These are phyloP conservation scores for Xylaria sp. DNA, from an alignment of 2,329 filamentous ascomycete species.

Conservation along the genomic window DNA sequence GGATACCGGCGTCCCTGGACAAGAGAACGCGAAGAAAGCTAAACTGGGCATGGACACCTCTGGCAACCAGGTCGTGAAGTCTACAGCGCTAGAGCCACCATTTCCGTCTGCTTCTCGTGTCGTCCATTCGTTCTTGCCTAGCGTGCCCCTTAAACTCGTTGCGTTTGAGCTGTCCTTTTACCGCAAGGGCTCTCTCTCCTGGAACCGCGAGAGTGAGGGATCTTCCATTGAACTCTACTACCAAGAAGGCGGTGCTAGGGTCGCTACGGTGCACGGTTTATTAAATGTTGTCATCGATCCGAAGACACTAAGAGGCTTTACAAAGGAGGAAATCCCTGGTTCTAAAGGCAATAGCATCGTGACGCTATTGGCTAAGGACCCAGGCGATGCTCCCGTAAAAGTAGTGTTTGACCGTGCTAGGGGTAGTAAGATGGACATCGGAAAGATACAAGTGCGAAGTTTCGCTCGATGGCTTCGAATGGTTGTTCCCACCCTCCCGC, in stretches of 20 bases:
- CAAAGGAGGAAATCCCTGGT: constrained; percentile 30
- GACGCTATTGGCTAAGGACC: constrained; percentile 25
- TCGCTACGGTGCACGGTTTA: constrained; percentile 26
- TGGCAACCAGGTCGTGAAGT: not conserved
- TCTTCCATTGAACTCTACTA: constrained; percentile 38
- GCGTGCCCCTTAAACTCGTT: not conserved
- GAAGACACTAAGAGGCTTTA: constrained; percentile 31
- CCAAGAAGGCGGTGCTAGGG: constrained; percentile 30
- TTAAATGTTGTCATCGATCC: constrained; percentile 39
- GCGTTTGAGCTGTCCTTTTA: constrained; percentile 42
- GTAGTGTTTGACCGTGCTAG: constrained; percentile 41
- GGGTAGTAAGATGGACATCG: constrained; percentile 36
- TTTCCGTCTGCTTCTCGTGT: not conserved
- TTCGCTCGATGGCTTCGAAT: constrained; percentile 43
- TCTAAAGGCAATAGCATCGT: constrained; percentile 35
- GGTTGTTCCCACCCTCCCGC: constrained; percentile 34
- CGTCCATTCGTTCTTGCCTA: not conserved
- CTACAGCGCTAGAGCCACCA: not conserved
- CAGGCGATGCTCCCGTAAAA: constrained; percentile 10
- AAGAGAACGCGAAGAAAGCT: constrained; percentile 14
- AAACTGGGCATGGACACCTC: not conserved
- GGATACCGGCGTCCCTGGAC: not conserved
- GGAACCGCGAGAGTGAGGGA: constrained; percentile 30
- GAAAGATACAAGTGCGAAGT: constrained; percentile 40
- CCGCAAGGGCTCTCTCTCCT: constrained; percentile 34